Base-by-base conservation (phyloP, 139 green algal species). In the Marvania coccoides region DNA sequence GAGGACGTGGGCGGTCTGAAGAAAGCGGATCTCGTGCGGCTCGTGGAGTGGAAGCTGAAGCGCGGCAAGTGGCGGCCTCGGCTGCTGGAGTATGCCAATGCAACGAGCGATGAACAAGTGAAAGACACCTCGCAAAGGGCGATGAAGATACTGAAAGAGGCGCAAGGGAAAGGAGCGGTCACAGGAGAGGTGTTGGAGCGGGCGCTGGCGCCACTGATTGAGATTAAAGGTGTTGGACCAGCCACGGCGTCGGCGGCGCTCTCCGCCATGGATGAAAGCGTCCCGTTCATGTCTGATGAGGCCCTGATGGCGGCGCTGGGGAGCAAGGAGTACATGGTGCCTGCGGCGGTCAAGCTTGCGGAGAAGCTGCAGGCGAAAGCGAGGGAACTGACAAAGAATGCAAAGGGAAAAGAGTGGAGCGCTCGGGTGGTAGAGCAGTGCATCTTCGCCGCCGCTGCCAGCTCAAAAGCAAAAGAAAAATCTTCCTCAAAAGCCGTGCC, bases 21-120 rank as follows among this genome's bases (percentile, higher is more conserved):
- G 6, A 51, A 34, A 1, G 9, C 45, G 42, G 42, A 64, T 3
- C 40, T 59, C 30, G 53, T 53, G 1, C 29, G 19, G 3, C 69
- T 85, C 78, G 82, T 90, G 3, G 80, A 88, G 0, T 91, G 85
- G 85, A 92, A 92, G 63, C 33, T 92, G 45, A 74, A 36, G 1
- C 61, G 79, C 2, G 84, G 80, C 40, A 85, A 86, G 67, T 86
- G 71, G 66, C 65, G 85, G 56, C 85, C 85, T 0, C 36, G 54
- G 24, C 70, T 92, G 47, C 65, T 82, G 12, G 48, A 74, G 1
- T 91, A 67, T 58, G 80, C 76, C 4, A 71, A 79, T 29, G 48
- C 72, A 10, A 55, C 73, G 34, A 23, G 55, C 1, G 36, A 57
- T 26, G 62, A 28, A 6, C 57, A 24, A 19, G 71, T 79, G 15